Percentiles rank a stretch among this genome's conserved stretches.
Conservation (phyloP, 345 rosid genomes). For the Melaleuca alternifolia region DNA sequence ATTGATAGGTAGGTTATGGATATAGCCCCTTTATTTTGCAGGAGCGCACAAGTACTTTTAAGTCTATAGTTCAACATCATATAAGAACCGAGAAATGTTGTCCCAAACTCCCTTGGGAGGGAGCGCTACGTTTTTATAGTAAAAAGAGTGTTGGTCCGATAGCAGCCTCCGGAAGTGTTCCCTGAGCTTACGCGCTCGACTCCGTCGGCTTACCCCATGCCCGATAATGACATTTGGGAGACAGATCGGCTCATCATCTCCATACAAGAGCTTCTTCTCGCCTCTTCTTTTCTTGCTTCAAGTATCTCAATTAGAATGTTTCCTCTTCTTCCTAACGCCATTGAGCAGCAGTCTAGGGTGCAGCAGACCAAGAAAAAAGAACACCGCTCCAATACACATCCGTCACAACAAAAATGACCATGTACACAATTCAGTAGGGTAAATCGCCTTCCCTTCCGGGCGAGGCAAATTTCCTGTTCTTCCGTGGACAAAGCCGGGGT, state of each 20-base stretch:
- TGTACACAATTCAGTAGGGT: not conserved
- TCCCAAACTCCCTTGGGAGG: slow-evolving; percentile 93
- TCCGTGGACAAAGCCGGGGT: too few species aligned
- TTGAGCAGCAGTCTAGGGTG: slow-evolving; percentile 10
- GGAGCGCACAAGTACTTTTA: slow-evolving; percentile 69
- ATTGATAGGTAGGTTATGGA: slow-evolving; percentile 70
- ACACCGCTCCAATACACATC: not conserved
- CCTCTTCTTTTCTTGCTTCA: slow-evolving; percentile 18
- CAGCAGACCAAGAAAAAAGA: slow-evolving; percentile 17
- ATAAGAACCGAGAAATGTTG: slow-evolving; percentile 56
- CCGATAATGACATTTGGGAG: slow-evolving; percentile 88
- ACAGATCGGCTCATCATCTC: slow-evolving; percentile 39
- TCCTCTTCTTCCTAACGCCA: slow-evolving; percentile 41
- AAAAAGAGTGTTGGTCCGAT: slow-evolving; percentile 69
- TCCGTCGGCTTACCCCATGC: slow-evolving; percentile 61
- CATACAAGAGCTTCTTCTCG: slow-evolving; percentile 9
- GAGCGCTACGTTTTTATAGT: slow-evolving; percentile 84
- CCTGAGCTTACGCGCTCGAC: slow-evolving; percentile 4
- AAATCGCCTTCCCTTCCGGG: slow-evolving; percentile 46
- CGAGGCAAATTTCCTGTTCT: too few species aligned
- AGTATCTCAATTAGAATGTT: slow-evolving; percentile 9
- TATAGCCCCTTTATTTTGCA: slow-evolving; percentile 82
- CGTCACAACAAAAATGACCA: not conserved
- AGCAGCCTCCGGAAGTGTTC: slow-evolving; percentile 56
- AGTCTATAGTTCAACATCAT: slow-evolving; percentile 73